phyloP scores from a whole-genome alignment of 805 yeast species.

The Priceomyces melissophilus region DNA sequence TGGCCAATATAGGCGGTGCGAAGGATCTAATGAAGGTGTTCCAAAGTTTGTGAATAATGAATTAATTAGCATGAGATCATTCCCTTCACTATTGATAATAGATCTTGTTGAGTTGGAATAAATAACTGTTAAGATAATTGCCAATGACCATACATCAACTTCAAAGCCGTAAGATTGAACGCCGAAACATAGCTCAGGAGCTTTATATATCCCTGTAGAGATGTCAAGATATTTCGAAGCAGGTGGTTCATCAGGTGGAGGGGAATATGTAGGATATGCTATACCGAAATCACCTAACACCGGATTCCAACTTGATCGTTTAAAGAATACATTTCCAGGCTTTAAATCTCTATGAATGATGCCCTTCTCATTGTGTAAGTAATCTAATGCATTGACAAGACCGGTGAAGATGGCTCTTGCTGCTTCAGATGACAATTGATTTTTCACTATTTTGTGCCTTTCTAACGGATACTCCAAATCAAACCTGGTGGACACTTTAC shows the following conservation, averaged over 20 bases:
- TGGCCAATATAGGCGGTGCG: constrained; percentile 28
- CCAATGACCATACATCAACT: constrained; percentile 73
- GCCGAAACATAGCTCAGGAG: constrained; percentile 72
- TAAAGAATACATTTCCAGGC: constrained; percentile 33
- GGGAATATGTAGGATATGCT: constrained; percentile 20
- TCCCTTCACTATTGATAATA: constrained; percentile 36
- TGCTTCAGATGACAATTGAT: constrained; percentile 11
- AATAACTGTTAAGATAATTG: constrained; percentile 56
- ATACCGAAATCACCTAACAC: constrained; percentile 67
- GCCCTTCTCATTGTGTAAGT: constrained; percentile 26
- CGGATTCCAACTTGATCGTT: constrained; percentile 20
- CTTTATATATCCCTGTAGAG: constrained; percentile 63
- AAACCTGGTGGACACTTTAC: constrained; percentile 20
- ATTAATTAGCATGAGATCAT: constrained; percentile 59
- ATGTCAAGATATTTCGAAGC: constrained; percentile 51
- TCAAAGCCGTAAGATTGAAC: constrained; percentile 48
- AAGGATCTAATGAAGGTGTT: constrained; percentile 43
- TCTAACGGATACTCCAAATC: constrained; percentile 21
- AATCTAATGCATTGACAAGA: constrained; percentile 22
- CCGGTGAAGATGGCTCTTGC: constrained; percentile 13
- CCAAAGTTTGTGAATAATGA: constrained; percentile 59
- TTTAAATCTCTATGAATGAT: constrained; percentile 43
- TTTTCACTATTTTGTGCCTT: constrained; percentile 8
- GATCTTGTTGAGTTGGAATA: constrained; percentile 31
- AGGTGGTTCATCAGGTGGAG: constrained; percentile 37